Conservation (phyloP, 2,329 filamentous ascomycete genomes). For the Clonostachys byssicola region DNA sequence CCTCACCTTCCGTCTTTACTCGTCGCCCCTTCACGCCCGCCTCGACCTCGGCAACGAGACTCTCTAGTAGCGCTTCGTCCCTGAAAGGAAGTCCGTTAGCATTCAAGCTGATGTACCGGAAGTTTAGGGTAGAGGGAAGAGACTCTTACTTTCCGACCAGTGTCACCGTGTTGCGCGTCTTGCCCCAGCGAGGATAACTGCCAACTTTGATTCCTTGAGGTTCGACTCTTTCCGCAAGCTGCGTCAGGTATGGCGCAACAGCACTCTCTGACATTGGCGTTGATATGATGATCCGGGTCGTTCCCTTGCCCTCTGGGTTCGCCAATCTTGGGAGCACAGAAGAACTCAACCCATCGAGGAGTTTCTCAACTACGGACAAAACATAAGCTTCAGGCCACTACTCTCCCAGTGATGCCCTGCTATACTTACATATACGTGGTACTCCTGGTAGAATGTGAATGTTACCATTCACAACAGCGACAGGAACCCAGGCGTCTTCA, state of each 20-base stretch:
- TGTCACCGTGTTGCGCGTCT: constrained; percentile 83
- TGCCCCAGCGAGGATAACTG: constrained; percentile 91
- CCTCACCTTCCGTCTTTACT: constrained; percentile 68
- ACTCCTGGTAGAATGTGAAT: constrained; percentile 91
- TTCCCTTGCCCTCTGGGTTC: constrained; percentile 79
- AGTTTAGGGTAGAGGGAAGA: neutral
- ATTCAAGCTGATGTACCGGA: neutral
- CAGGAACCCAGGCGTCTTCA: constrained; percentile 86
- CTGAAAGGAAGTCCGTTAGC: constrained; percentile 23
- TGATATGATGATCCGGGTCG: constrained; percentile 74
- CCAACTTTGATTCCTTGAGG: constrained; percentile 84
- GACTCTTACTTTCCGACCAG: constrained; percentile 60
- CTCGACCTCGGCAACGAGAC: constrained; percentile 73
- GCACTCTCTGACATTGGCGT: constrained; percentile 85
- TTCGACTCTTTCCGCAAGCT: constrained; percentile 70
- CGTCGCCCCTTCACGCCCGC: constrained; percentile 69
- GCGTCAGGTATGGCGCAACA: constrained; percentile 78
- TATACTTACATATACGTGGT: constrained; percentile 64
- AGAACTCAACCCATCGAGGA: constrained; percentile 75
- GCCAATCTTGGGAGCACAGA: constrained; percentile 63
- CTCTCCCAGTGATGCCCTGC: no score
- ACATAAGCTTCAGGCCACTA: neutral
- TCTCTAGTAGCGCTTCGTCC: constrained; percentile 74
- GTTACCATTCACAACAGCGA: constrained; percentile 86
- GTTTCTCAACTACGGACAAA: constrained; percentile 54